Conservation (phyloP, 768 basidiomycete genomes). For the Tubosaeta sp. region DNA sequence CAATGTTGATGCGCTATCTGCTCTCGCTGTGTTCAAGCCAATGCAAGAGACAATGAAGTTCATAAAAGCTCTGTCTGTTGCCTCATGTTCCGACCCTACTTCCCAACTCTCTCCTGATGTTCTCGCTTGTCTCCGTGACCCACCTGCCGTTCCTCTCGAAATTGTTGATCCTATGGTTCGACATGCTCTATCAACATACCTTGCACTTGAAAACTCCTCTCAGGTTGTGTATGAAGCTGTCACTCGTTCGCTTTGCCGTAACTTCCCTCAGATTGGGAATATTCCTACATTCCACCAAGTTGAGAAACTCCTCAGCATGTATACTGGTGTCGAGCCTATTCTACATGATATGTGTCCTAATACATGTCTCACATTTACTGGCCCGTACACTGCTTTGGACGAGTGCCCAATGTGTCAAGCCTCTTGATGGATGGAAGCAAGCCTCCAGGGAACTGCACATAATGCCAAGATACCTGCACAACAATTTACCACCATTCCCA, state of each 20-base stretch:
- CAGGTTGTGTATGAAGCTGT: neutral
- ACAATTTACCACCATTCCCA: constrained; percentile 34
- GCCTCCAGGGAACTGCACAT: neutral
- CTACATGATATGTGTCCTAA: constrained; percentile 40
- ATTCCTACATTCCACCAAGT: constrained; percentile 2
- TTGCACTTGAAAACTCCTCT: neutral
- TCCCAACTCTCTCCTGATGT: neutral
- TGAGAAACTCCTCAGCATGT: neutral
- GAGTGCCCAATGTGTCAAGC: constrained; percentile 31
- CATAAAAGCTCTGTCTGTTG: neutral
- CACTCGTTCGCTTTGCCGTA: neutral
- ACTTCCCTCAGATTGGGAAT: neutral
- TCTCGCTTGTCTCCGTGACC: neutral
- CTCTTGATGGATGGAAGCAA: constrained; percentile 23
- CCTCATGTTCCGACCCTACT: neutral
- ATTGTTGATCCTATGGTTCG: neutral
- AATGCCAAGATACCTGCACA: too few species aligned
- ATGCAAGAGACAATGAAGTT: neutral
- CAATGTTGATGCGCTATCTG: neutral
- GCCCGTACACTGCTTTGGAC: constrained; percentile 29
- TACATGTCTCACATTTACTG: constrained; percentile 38
- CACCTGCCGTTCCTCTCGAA: neutral
- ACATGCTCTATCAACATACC: neutral
- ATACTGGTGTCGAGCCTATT: constrained; percentile 32
- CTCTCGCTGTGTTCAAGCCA: neutral